Evolutionary conservation across 2,329 filamentous ascomycete genomes (phyloP).

Genomic region (Xylaria sp.): DNA sequence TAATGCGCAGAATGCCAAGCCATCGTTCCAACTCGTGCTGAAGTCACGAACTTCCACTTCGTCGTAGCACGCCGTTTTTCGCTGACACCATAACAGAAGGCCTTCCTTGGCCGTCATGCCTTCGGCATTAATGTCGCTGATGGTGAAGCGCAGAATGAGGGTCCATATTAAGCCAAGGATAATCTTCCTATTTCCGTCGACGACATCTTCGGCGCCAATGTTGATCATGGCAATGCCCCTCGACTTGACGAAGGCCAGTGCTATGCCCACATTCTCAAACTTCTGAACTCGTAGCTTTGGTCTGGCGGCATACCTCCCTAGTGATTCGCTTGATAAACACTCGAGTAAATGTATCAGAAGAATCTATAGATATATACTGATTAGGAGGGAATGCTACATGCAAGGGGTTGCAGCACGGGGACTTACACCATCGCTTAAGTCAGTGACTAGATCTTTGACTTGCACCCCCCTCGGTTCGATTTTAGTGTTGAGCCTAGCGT

Average conservation of each 20-base stretch:
- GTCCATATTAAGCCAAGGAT: slow-evolving; percentile 98
- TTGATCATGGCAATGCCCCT: slow-evolving; percentile 97
- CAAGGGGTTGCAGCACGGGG: neutral
- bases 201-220: slow-evolving; percentile 97
- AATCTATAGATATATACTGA: slow-evolving; percentile 65
- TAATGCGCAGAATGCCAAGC: slow-evolving; percentile 93
- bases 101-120: slow-evolving; percentile 98
- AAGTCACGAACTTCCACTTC: slow-evolving; percentile 97
- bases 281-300: slow-evolving; percentile 95
- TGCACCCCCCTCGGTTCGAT: slow-evolving; percentile 80
- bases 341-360: slow-evolving; percentile 97
- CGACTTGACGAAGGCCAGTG: slow-evolving; percentile 90
- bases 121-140: slow-evolving; percentile 98
- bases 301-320: slow-evolving; percentile 95
- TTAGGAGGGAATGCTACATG: slow-evolving; percentile 22
- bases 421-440: slow-evolving; percentile 93
- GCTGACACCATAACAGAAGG: slow-evolving; percentile 93
- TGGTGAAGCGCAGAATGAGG: slow-evolving; percentile 96
- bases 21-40: slow-evolving; percentile 96
- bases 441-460: slow-evolving; percentile 86
- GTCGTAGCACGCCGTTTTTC: slow-evolving; percentile 98
- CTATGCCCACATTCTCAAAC: slow-evolving; percentile 98
- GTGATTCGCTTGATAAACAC: slow-evolving; percentile 91
- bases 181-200: slow-evolving; percentile 97
- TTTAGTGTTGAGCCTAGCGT: slow-evolving; percentile 91